These are phyloP conservation scores for Remersonia thermophila DNA, from an alignment of 2,329 filamentous ascomycete genomes.

Conservation along the genomic window DNA sequence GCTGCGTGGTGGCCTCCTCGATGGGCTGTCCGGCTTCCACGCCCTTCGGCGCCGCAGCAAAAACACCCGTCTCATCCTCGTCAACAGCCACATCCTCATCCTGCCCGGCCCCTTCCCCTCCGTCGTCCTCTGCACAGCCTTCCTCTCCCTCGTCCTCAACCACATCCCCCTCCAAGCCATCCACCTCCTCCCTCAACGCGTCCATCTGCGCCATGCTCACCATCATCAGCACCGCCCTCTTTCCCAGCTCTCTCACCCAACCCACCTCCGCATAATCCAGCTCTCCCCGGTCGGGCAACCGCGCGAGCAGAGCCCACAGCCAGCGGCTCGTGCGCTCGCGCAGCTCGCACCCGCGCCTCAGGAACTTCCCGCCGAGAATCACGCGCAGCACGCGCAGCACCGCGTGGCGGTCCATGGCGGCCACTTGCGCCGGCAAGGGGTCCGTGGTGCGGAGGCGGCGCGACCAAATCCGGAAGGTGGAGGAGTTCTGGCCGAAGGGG, in stretches of 20 bases:
- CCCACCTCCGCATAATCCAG: conserved; percentile 65
- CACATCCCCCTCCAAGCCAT: conserved; percentile 16
- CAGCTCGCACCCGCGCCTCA: conserved; percentile 46
- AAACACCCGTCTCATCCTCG: conserved; percentile 8
- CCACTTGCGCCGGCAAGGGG: conserved; percentile 46
- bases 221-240: conserved; percentile 54
- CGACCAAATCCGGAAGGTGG: conserved; percentile 40
- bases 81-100: conserved; percentile 7
- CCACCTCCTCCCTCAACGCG: conserved; percentile 28
- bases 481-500: conserved; percentile 37
- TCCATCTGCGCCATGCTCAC: conserved; percentile 42
- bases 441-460: conserved; percentile 39
- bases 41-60: no score
- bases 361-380: conserved; percentile 51
- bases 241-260: conserved; percentile 66
- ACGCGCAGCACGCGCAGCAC: conserved; percentile 56
- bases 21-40: no score
- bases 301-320: conserved; percentile 73
- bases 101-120: conserved; percentile 10
- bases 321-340: conserved; percentile 61
- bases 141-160: conserved; percentile 19
- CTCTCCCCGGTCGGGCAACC: conserved; percentile 61
- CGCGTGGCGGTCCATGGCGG: conserved; percentile 52
- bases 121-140: no score
- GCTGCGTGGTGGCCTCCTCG: no score